Evolutionary conservation across 2,329 filamentous ascomycete genomes (phyloP).

Genomic region (Aspergillus pseudotamarii): DNA sequence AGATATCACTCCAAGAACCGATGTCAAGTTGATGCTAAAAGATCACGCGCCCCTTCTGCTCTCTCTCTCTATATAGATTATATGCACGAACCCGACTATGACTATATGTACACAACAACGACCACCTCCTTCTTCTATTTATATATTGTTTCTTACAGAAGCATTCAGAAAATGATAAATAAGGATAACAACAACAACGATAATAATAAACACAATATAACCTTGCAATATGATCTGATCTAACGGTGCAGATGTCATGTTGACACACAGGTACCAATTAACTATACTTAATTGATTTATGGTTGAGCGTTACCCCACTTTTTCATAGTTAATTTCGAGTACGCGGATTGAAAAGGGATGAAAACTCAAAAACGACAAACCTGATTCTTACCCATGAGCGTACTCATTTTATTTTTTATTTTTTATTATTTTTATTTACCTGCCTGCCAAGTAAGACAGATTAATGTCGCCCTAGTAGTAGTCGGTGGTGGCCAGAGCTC

Average conservation of each 20-base stretch:
- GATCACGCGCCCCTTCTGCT: neutral
- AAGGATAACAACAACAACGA: neutral
- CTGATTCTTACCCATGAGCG: neutral
- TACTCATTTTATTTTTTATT: neutral
- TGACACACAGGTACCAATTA: neutral
- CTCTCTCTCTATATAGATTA: neutral
- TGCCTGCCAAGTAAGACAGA: neutral
- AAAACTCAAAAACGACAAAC: neutral
- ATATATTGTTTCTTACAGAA: neutral
- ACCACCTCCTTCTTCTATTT: neutral
- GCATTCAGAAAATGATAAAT: neutral
- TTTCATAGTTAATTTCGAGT: neutral
- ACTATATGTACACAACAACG: neutral
- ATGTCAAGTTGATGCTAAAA: neutral
- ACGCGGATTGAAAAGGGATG: neutral
- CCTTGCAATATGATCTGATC: neutral
- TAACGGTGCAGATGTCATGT: neutral
- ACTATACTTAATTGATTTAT: neutral
- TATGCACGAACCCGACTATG: neutral
- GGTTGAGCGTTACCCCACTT: slow-evolving; percentile 6
- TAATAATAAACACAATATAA: neutral
- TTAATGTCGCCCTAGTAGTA: neutral
- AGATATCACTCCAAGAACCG: neutral
- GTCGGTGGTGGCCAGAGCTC: neutral
- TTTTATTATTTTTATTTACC: too few relatives aligned